Evolutionary conservation across 2,329 filamentous ascomycete species (phyloP), one percentile per base, ranked within the genome.

Genomic region (Metarhizium guizhouense): DNA sequence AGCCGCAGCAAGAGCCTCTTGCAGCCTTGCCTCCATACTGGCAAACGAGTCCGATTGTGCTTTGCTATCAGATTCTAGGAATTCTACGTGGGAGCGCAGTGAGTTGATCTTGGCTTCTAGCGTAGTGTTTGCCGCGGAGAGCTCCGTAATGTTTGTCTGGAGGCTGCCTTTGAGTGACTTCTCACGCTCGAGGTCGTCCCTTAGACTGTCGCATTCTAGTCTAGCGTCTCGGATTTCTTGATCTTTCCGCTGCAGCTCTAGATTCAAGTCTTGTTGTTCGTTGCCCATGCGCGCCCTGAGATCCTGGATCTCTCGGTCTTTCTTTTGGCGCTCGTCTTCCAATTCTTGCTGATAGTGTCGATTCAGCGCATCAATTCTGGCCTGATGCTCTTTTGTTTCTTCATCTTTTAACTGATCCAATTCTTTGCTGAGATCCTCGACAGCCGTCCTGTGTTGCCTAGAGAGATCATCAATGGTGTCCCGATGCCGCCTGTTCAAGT

Each of bases 1-100:
- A 1, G 87, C 88, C 20, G 80, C 74, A 14, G 81, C 80, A 29
- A 90, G 72, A 0, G 92, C 91, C 50, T 94, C 87, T 65, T 90
- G 87, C 65, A 96, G 84, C 53, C 86, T 81, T 47, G 86, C 79
- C 65, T 95, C 88, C 75, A 95, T 89, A 55, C 83, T 84, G 45
- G 89, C 84, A 70, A 93, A 96, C 11, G 88, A 85, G 64, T 93
- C 83, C 1, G 91, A 94, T 64, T 96, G 91, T 14, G 90, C 88
- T 70, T 95, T 89, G 69, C 84, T 91, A 64, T 91, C 90, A 0
- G 90, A 94, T 68, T 96, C 90, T 18, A 96, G 81, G 66, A 95
- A 95, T 61, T 92, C 86, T 56, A 95, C 88, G 63, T 93, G 88
- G 2, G 89, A 88, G 62, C 86, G 83, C 60, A 95, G 80, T 3